Conservation (phyloP, 345 rosid genomes). For the Luvunga scandens region DNA sequence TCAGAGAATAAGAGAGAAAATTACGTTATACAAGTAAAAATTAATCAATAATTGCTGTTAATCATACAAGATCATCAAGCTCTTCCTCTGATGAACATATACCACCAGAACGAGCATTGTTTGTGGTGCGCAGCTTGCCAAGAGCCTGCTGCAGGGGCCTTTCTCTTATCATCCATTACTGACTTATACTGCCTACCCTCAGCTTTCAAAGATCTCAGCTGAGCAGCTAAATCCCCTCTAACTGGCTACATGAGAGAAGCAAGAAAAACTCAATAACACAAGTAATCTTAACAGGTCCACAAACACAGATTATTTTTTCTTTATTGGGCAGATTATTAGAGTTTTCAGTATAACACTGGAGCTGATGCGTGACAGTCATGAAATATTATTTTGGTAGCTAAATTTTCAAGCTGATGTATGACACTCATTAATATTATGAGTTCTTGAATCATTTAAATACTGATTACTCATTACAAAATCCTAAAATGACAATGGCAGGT, state of each 20-base stretch:
- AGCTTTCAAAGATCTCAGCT: constrained; percentile 37
- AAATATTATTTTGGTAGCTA: no score
- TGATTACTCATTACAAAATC: no score
- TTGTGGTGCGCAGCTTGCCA: constrained; percentile 65
- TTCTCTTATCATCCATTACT: constrained; percentile 60
- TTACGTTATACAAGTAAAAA: not conserved
- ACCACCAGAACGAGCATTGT: constrained; percentile 37
- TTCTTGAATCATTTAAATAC: no score
- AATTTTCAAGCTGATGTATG: no score
- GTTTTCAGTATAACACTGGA: not conserved
- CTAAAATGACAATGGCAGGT: no score
- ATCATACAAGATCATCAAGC: constrained; percentile 68
- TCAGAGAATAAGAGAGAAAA: constrained; percentile 14
- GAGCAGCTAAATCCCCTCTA: constrained; percentile 42
- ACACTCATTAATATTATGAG: no score
- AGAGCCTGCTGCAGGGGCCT: constrained; percentile 87
- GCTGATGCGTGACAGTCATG: no score
- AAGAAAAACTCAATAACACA: not conserved
- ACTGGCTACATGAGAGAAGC: constrained; percentile 32
- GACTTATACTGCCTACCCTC: constrained; percentile 38
- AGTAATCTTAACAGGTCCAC: not conserved
- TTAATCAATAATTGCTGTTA: constrained; percentile 14
- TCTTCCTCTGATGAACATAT: constrained; percentile 94
- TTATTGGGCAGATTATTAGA: not conserved
- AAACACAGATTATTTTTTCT: not conserved